Evolutionary conservation across 1,284 basidiomycete genomes (phyloP), one percentile per base, ranked within the genome.

Genomic region (Cutaneotrichosporon sp.): DNA sequence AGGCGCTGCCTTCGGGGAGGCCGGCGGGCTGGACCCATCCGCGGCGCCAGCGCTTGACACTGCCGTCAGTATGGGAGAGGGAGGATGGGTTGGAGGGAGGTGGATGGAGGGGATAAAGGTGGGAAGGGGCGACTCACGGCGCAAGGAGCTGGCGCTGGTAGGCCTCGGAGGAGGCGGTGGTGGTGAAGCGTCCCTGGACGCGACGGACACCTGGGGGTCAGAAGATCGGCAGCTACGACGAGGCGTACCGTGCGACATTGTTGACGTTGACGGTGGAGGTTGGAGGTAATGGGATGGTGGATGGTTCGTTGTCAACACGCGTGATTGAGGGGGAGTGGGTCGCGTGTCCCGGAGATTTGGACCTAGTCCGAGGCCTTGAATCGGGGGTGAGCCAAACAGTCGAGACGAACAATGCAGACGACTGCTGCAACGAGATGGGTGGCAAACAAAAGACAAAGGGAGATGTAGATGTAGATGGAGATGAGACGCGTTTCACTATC

Each of bases 21-120:
- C 71, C 70, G n/a, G 63, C 62, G 11, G 72, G 72, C 6, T 68
- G 54, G 6, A 67, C 62, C 72, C 72, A 74, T 65, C 69, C 69
- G 46, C 66, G 67, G 25, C 69, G 68, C 71, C 71, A 74, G 52
- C 68, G 71, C 59, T 73, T 70, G 11, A 71, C 72, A 1, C 72
- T 73, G 54, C 1, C 11, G 55, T 54, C 29, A 60, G n/a, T n/a
- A n/a, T n/a, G n/a, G n/a, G n/a, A n/a, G n/a, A n/a, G n/a, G n/a
- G 62, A 54, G 10, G 29, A 25, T 16, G 22, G 34, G 18, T 24
- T 55, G 34, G 9, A 16, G 24, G 18, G 24, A 29, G 29, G 42
- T 24, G 14, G 38, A 34, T 16, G 13, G 33, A 20, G 20, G n/a
- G 20, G n/a, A n/a, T n/a, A n/a, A 31, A 34, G 25, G 51, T 18